phyloP scores from a whole-genome alignment of 2,329 filamentous ascomycete species.

The Xylaria sp. region DNA sequence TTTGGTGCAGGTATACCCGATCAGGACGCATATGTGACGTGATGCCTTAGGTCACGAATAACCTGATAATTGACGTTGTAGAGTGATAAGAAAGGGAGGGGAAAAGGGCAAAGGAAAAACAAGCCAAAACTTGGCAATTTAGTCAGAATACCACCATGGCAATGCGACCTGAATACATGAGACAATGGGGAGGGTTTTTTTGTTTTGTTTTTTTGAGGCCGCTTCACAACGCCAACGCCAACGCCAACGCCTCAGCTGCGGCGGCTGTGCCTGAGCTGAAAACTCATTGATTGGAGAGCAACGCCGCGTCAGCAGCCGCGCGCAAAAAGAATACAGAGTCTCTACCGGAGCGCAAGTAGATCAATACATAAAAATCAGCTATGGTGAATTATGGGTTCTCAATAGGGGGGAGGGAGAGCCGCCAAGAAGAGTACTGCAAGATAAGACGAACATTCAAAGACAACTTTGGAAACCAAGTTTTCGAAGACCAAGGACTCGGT shows the following conservation, averaged over 20 bases:
- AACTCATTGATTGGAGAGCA: conserved; percentile 23
- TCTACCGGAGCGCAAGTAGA: no score
- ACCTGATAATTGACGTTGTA: conserved; percentile 3
- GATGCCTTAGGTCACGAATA: conserved; percentile 2
- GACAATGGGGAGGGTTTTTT: no score
- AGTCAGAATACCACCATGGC: not conserved
- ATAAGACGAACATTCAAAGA: no score
- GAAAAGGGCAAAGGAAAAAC: not conserved
- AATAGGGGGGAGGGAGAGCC: no score
- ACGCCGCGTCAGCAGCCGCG: conserved; percentile 26
- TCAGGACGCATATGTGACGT: conserved; percentile 1
- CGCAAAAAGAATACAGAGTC: conserved; percentile 20
- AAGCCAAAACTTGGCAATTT: not conserved
- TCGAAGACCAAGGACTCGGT: conserved; percentile 7
- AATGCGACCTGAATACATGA: not conserved
- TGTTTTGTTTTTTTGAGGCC: not conserved
- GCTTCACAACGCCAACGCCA: not conserved
- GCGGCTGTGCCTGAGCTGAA: conserved; percentile 28
- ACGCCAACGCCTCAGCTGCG: conserved; percentile 9
- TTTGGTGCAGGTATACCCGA: conserved; percentile 6
- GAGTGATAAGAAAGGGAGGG: not conserved
- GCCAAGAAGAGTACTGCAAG: no score
- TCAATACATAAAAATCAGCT: no score
- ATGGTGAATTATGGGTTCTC: no score
- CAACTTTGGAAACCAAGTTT: not conserved